Conservation (phyloP, 179 eudicot species). For the Beta lomatogona region DNA sequence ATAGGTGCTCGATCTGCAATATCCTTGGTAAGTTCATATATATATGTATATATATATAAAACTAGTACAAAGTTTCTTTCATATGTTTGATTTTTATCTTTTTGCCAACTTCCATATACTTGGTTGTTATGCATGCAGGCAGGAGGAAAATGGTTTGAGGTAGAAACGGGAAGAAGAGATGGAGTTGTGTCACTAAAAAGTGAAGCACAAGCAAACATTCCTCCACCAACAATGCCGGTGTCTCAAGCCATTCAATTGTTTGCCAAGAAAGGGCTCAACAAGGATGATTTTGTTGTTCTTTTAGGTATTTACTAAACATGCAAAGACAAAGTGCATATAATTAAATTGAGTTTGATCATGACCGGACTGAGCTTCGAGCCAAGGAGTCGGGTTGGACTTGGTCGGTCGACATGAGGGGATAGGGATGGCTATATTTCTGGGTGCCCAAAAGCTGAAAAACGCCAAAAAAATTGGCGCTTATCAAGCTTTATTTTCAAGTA, state of each 20-base stretch:
- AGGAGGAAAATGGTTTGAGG: slow-evolving; percentile 38
- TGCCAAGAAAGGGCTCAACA: slow-evolving; percentile 40
- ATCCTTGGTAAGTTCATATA: slow-evolving; percentile 35
- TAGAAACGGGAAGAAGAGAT: slow-evolving; percentile 52
- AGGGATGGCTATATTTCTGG: too few species aligned
- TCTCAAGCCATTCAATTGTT: slow-evolving; percentile 33
- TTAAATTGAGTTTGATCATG: too few species aligned
- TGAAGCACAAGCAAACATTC: slow-evolving; percentile 35
- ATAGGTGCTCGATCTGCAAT: slow-evolving; percentile 44
- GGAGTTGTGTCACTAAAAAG: slow-evolving; percentile 34
- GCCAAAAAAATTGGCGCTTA: too few species aligned
- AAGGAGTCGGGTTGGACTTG: too few species aligned
- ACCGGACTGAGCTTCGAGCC: too few species aligned
- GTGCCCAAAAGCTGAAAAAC: too few species aligned
- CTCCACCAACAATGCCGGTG: slow-evolving; percentile 26
- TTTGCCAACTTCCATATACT: not conserved
- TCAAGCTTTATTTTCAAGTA: too few species aligned
- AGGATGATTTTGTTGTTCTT: slow-evolving; percentile 46
- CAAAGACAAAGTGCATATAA: too few species aligned
- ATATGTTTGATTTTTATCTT: not conserved
- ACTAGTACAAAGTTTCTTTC: not conserved
- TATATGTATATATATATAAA: too few species aligned
- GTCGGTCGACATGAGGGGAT: too few species aligned
- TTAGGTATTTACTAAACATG: slow-evolving; percentile 40
- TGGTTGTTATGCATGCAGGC: slow-evolving; percentile 15